Conservation (phyloP, 305 asterid genomes). For the Nicotiana rustica region DNA sequence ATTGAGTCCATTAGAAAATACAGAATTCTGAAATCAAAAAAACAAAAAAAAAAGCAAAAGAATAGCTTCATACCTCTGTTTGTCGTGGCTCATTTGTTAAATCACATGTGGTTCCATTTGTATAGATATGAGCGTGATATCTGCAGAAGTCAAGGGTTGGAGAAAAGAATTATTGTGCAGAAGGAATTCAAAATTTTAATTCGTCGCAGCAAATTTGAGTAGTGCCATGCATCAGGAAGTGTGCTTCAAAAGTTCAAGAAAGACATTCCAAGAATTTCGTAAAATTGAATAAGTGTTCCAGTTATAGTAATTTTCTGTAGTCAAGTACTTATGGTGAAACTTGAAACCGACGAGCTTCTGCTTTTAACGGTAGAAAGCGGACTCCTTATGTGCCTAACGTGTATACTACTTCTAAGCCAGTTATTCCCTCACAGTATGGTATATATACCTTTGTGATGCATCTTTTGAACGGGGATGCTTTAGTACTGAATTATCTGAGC, state of each 20-base stretch:
- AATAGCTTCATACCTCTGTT: slow-evolving; percentile 69
- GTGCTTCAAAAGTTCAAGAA: slow-evolving; percentile 26
- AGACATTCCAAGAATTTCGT: background rate
- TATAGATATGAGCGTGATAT: slow-evolving; percentile 91
- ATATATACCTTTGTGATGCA: slow-evolving; percentile 90
- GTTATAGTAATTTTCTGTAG: slow-evolving; percentile 12
- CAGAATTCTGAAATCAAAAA: slow-evolving; percentile 34
- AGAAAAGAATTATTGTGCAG: slow-evolving; percentile 5
- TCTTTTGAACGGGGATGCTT: slow-evolving; percentile 99
- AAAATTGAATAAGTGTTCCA: background rate
- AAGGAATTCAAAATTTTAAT: background rate
- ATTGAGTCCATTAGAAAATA: slow-evolving; percentile 41
- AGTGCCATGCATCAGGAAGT: slow-evolving; percentile 15
- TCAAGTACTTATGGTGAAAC: background rate
- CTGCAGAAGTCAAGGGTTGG: slow-evolving; percentile 48
- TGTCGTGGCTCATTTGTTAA: slow-evolving; percentile 92
- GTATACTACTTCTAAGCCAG: background rate
- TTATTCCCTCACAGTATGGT: slow-evolving; percentile 27
- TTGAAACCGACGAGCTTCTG: slow-evolving; percentile 4
- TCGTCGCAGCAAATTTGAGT: background rate
- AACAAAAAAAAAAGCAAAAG: slow-evolving; percentile 31
- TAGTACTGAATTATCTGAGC: slow-evolving; percentile 75
- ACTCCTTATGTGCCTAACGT: slow-evolving; percentile 9
- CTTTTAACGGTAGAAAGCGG: background rate
- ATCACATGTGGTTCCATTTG: slow-evolving; percentile 90